These are phyloP conservation scores for Aspergillus fumigatiaffinis DNA, from an alignment of 2,329 filamentous ascomycete genomes.

Conservation along the genomic window DNA sequence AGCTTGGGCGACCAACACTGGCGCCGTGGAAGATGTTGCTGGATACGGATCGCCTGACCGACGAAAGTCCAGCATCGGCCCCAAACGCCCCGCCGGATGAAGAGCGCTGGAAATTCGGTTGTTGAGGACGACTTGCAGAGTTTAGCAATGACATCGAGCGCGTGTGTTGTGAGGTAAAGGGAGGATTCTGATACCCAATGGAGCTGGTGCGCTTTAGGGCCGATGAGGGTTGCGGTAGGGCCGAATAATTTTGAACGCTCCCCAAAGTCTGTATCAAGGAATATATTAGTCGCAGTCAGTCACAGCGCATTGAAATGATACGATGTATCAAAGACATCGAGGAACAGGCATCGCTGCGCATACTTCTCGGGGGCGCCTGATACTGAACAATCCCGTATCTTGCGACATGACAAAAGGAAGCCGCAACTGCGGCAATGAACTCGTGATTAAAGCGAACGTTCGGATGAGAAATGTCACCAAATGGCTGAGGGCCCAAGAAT, in stretches of 20 bases:
- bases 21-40: conserved; percentile 58
- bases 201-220: conserved; percentile 92
- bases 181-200: conserved; percentile 60
- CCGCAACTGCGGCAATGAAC: conserved; percentile 24
- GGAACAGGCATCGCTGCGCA: conserved; percentile 26
- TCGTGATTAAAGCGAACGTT: background rate
- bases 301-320: background rate
- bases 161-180: conserved; percentile 66
- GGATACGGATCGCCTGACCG: conserved; percentile 75
- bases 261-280: conserved; percentile 63
- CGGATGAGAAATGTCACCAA: background rate
- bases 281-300: conserved; percentile 15
- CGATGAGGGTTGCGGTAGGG: conserved; percentile 85
- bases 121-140: conserved; percentile 74
- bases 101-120: conserved; percentile 82
- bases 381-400: conserved; percentile 83
- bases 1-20: conserved; percentile 66
- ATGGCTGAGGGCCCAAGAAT: background rate
- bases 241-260: conserved; percentile 74
- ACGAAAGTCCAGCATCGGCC: conserved; percentile 74
- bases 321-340: background rate
- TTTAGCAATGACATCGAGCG: conserved; percentile 87
- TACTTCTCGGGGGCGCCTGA: conserved; percentile 88
- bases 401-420: conserved; percentile 65
- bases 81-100: conserved; percentile 70